These are phyloP conservation scores for Avicennia marina DNA, from an alignment of 257 asterid genomes.

Conservation along the genomic window DNA sequence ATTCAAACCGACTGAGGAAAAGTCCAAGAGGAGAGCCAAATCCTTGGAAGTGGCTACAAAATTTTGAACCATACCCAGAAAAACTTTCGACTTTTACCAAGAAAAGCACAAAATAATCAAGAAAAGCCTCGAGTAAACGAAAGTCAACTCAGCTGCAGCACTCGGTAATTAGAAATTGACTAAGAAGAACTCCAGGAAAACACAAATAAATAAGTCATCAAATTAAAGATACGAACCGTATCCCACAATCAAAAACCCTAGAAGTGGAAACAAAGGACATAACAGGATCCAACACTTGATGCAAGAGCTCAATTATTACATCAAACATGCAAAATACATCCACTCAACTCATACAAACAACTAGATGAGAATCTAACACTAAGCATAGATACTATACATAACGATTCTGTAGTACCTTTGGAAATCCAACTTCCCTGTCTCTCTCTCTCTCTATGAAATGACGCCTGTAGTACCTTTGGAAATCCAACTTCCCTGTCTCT, in stretches of 20 bases:
- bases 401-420: slow-evolving; percentile 24
- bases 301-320: slow-evolving; percentile 10
- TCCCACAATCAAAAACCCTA: slow-evolving; percentile 29
- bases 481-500: slow-evolving; percentile 24
- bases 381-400: slow-evolving; percentile 10
- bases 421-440: slow-evolving; percentile 24
- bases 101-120: slow-evolving; percentile 15
- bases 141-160: slow-evolving; percentile 34
- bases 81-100: slow-evolving; percentile 1
- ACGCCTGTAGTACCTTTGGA: slow-evolving; percentile 36
- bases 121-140: slow-evolving; percentile 17
- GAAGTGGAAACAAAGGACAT: slow-evolving; percentile 15
- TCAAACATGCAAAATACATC: slow-evolving; percentile 5
- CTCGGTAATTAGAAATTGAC: slow-evolving; percentile 26
- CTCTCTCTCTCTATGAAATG: slow-evolving; percentile 4
- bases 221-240: not conserved
- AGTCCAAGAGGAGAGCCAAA: not conserved
- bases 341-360: slow-evolving; percentile 9
- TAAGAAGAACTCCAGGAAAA: not conserved
- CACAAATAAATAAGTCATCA: not conserved
- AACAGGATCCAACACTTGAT: slow-evolving; percentile 14
- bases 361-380: slow-evolving; percentile 5
- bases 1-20: not conserved
- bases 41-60: not conserved
- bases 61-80: slow-evolving; percentile 4